Percentiles rank a stretch among this genome's conserved stretches.
These are phyloP conservation scores for Piper betle DNA, from an alignment of 164 flowering plant species.

Conservation along the genomic window DNA sequence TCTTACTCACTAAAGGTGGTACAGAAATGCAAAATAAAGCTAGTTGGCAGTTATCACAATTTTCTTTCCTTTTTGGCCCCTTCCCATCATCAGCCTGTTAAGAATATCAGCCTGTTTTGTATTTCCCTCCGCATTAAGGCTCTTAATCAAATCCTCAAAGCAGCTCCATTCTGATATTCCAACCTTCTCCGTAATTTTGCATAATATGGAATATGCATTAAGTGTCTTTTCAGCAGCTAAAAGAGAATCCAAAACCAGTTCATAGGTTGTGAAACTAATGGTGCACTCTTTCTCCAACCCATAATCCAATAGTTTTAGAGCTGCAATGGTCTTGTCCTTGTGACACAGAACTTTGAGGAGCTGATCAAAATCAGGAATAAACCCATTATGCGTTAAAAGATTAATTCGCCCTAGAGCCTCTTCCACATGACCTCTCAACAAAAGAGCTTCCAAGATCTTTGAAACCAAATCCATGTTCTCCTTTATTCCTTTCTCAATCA, in stretches of 20 bases:
- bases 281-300: conserved; percentile 60
- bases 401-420: conserved; percentile 86
- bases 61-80: conserved; percentile 38
- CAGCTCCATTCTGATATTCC: conserved; percentile 45
- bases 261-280: conserved; percentile 54
- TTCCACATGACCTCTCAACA: conserved; percentile 92
- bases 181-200: conserved; percentile 68
- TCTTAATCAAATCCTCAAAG: conserved; percentile 54
- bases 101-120: conserved; percentile 92
- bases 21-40: too few species aligned
- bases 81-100: conserved; percentile 55
- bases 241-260: conserved; percentile 74
- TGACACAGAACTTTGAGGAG: conserved; percentile 55
- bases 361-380: conserved; percentile 42
- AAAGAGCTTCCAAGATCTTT: conserved; percentile 80
- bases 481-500: conserved; percentile 85
- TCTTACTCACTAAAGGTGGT: too few species aligned
- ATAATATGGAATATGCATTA: conserved; percentile 77
- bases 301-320: conserved; percentile 67
- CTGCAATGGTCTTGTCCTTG: conserved; percentile 75
- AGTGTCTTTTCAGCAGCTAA: conserved; percentile 76
- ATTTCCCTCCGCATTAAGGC: conserved; percentile 75
- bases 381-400: conserved; percentile 40
- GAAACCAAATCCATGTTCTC: conserved; percentile 77
- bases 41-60: conserved; percentile 13